A percentile compares a stretch with the other conserved stretches of the same genome.
phyloP scores from a whole-genome alignment of 352 stramenopile genomes.

The Globisporangium megalacanthum region DNA sequence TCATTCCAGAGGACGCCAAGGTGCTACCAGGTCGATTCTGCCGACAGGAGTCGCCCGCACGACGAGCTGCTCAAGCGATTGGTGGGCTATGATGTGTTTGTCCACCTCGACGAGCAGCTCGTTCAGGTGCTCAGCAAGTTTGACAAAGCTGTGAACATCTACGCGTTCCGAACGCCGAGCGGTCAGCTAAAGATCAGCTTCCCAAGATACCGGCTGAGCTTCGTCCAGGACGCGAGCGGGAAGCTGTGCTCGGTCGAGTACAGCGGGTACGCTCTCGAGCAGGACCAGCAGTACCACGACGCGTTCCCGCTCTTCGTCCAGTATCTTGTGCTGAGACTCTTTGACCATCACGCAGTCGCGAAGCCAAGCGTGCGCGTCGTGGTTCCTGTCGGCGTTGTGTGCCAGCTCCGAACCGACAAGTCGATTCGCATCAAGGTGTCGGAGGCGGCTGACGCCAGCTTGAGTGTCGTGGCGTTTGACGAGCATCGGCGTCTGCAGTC shows the following conservation, averaged over 20 bases:
- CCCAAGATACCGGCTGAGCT: constrained; percentile 33
- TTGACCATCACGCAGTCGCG: constrained; percentile 10
- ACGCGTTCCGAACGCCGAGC: constrained; percentile 17
- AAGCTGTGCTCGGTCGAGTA: constrained; percentile 29
- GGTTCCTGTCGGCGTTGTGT: constrained; percentile 24
- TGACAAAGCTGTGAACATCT: constrained; percentile 28
- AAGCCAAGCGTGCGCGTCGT: constrained; percentile 23
- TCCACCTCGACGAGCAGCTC: constrained; percentile 12
- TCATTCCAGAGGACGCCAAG: too few species aligned
- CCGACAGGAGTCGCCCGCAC: constrained; percentile 4
- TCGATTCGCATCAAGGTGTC: constrained; percentile 21
- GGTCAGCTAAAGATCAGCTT: constrained; percentile 28
- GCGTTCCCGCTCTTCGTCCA: constrained; percentile 29
- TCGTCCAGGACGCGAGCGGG: constrained; percentile 15
- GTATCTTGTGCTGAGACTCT: constrained; percentile 28
- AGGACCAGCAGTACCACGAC: constrained; percentile 32
- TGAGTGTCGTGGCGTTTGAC: constrained; percentile 25
- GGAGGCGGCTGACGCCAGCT: background rate
- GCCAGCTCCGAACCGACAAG: background rate
- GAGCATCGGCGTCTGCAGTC: constrained; percentile 25
- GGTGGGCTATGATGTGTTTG: constrained; percentile 19
- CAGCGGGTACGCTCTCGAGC: constrained; percentile 29
- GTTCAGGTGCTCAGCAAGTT: constrained; percentile 34
- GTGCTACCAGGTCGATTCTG: too few species aligned
- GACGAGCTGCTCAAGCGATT: constrained; percentile 11